Evolutionary conservation across 2,329 filamentous ascomycete genomes (phyloP), one percentile per base, ranked within the genome.

Genomic region (Claviceps arundinis): DNA sequence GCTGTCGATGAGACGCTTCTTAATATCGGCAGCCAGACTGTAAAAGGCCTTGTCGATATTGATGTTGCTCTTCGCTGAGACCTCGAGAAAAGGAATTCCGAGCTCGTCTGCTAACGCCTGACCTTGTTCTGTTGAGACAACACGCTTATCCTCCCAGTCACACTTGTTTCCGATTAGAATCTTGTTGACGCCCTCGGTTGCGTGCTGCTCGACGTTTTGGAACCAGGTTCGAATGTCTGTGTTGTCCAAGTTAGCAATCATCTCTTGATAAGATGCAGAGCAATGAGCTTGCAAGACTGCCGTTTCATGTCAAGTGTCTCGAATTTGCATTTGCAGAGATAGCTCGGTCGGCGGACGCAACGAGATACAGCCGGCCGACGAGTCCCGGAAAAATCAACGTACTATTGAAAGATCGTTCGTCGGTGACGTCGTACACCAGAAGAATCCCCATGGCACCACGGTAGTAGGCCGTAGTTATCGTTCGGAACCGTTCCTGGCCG

Each of bases 131-230:
- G 87, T 95, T 48, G 88, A 89, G 43, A 98, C 87, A 52, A 87
- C 89, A 60, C 93, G 85, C 79, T 97, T 97, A 74, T 98, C 93
- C 72, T 97, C 93, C 93, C 93, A 97, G 72, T 98, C 93, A 74
- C 93, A 98, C 75, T 98, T 98, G 80, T 98, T 98, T 68, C 93
- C 93, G 61, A 98, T 96, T 59, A 98, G 81, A 66, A 98, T 97
- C 78, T 97, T 98, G 82, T 97, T 96, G 66, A 98, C 93, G 64
- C 93, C 93, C 73, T 97, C 93, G 63, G 89, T 95, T 54, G 93
- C 93, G 73, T 98, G 90, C 71, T 95, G 90, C 70, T 96, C 90
- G 61, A 96, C 90, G 73, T 98, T 97, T 66, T 90, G 90, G 74
- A 98, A 98, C 93, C 93, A 98, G 60, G 93, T 97, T 65, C 90